phyloP scores from a whole-genome alignment of 345 rosid genomes.

The Gynandropsis gynandra region DNA sequence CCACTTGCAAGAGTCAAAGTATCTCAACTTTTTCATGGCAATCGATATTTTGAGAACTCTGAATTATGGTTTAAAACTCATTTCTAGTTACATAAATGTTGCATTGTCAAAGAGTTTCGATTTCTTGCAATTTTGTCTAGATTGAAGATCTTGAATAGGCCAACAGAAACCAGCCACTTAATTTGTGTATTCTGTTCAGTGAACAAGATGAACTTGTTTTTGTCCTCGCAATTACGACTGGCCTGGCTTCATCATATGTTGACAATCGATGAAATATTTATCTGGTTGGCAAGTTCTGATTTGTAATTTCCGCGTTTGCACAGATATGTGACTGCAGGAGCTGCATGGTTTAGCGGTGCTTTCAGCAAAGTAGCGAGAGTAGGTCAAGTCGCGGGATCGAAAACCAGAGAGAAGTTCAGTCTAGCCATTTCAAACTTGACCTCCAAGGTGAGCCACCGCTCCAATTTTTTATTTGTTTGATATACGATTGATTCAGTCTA shows the following conservation, averaged over 20 bases:
- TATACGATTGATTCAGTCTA: neutral
- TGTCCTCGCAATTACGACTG: no score
- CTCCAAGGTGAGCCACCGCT: constrained; percentile 49
- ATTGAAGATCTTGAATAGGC: no score
- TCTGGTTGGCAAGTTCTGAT: neutral
- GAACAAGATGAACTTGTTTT: neutral
- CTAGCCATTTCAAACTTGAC: constrained; percentile 75
- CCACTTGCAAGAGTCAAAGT: no score
- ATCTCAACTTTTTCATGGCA: no score
- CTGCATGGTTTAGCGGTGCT: constrained; percentile 92
- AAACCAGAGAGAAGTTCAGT: constrained; percentile 81
- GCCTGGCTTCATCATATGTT: no score
- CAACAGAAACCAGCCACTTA: neutral
- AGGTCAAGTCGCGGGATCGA: constrained; percentile 78
- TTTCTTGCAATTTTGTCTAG: no score
- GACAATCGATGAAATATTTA: neutral
- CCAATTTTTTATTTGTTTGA: constrained; percentile 6
- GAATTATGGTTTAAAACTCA: no score
- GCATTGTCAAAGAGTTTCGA: no score
- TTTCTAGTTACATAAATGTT: no score
- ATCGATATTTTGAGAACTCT: no score
- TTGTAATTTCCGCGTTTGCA: constrained; percentile 10
- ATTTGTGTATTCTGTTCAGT: neutral
- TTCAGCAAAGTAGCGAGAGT: constrained; percentile 83
- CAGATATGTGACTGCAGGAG: constrained; percentile 76